Evolutionary conservation across 2,329 filamentous ascomycete species (phyloP).

Genomic region (Beauveria sp.): DNA sequence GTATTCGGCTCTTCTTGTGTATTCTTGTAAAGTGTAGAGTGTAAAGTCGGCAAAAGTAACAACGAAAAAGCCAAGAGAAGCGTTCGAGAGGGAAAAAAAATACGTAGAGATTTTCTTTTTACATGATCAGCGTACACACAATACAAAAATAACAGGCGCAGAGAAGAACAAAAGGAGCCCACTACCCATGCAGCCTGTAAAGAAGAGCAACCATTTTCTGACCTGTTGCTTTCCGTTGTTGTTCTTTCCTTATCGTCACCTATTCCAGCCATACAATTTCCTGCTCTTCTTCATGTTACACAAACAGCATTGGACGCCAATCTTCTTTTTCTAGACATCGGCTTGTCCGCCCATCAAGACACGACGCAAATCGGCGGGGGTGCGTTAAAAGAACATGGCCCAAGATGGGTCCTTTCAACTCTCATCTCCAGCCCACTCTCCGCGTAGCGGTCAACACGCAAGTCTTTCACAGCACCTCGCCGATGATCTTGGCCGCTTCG

Average conservation of each 20-base stretch:
- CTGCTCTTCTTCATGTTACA: neutral
- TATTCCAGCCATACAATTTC: neutral
- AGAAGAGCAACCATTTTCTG: neutral
- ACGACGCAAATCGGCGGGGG: neutral
- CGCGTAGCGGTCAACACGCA: neutral
- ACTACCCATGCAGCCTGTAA: neutral
- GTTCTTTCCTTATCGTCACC: neutral
- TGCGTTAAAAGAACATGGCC: neutral
- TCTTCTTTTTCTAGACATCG: neutral
- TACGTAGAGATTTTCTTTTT: conserved; percentile 11
- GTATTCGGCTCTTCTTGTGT: neutral
- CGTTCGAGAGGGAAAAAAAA: neutral
- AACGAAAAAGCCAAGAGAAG: neutral
- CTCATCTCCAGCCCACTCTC: neutral
- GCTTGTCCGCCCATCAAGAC: neutral
- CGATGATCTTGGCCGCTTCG: conserved; percentile 96
- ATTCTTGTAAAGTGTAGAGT: too few relatives aligned
- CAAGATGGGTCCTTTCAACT: neutral
- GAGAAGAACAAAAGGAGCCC: neutral
- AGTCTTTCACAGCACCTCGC: conserved; percentile 69
- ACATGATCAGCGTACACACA: conserved; percentile 13
- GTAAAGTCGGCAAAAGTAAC: neutral
- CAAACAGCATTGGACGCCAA: neutral
- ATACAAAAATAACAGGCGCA: conserved; percentile 3
- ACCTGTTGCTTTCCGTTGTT: neutral